Evolutionary conservation across 371 early-diverging fungal species (phyloP), one percentile per base, ranked within the genome.

Genomic region (Mucor velutinosus): DNA sequence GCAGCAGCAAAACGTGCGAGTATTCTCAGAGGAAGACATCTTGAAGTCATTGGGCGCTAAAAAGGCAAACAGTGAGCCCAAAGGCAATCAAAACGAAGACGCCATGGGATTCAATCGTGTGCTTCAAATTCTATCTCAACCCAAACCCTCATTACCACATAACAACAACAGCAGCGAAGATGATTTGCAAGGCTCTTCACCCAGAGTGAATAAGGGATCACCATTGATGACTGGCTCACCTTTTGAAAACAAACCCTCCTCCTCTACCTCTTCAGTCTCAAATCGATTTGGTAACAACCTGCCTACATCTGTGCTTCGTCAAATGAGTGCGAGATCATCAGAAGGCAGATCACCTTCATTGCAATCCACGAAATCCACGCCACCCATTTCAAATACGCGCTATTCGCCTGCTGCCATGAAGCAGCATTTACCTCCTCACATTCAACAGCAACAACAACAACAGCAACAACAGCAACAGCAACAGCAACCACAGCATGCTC

Each of bases 231-330:
- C 65, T 45, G 65, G 59, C 29, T 58, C 59, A 58, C 65, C 65
- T 30, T 43, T 27, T 41, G 56, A 58, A 8, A 67, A 30, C 33
- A 64, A 45, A 33, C 72, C 49, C 37, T 72, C 45, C 58, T 72
- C 45, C 51, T 71, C 39, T 65, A 25, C 63, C 30, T 43, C 57
- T 15, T 19, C 49, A 60, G 72, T 37, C 37, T 70, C 58, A 53
- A 79, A 73, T 49, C 71, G 79, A 29, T 84, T 89, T 76, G 87
- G 84, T 39, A 86, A 85, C 14, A 88, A 87, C 49, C 71, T 89
- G n/a, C 89, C 89, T 11, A 89, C 89, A 6, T 87, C 88, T 29
- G 89, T 89, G 14, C 77, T 87, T 47, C 87, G 89, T 47, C 89
- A 89, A 65, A 73, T 89, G 83, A 87, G 88, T 58, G 83, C 87